Percentiles rank a stretch among this genome's conserved stretches.
phyloP scores from a whole-genome alignment of 192 early-diverging fungal species.

The Coemansia furcata region DNA sequence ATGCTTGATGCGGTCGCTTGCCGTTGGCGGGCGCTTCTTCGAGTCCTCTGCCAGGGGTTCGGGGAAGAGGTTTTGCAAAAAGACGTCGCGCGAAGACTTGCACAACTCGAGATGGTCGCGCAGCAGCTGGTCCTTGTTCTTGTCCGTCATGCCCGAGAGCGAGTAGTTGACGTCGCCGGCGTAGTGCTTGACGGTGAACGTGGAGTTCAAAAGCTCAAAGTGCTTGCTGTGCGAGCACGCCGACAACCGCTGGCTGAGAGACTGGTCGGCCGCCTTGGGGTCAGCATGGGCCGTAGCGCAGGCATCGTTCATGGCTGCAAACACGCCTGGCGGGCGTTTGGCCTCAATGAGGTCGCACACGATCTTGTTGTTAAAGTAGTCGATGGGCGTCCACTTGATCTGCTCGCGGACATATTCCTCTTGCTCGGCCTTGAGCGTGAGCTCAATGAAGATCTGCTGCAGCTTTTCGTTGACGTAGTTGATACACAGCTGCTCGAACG shows the following conservation, averaged over 20 bases:
- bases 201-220: conserved; percentile 67
- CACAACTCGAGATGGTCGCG: conserved; percentile 90
- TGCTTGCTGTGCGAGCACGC: conserved; percentile 69
- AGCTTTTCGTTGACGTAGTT: conserved; percentile 98
- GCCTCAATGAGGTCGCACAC: conserved; percentile 98
- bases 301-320: conserved; percentile 93
- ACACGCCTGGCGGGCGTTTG: conserved; percentile 91
- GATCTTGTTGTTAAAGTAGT: conserved; percentile 99
- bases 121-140: conserved; percentile 95
- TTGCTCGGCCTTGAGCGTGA: conserved; percentile 98
- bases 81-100: conserved; percentile 73
- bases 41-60: conserved; percentile 84
- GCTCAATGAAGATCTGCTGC: conserved; percentile 98
- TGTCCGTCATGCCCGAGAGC: conserved; percentile 92
- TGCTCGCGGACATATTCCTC: conserved; percentile 96
- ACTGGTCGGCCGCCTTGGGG: conserved; percentile 72
- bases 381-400: conserved; percentile 98
- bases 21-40: conserved; percentile 97
- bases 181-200: conserved; percentile 90
- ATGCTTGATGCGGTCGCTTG: conserved; percentile 92
- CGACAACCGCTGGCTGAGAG: conserved; percentile 66
- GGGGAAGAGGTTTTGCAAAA: conserved; percentile 83
- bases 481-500: conserved; percentile 99
- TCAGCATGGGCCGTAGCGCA: conserved; percentile 97
- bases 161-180: conserved; percentile 95